phyloP scores from a whole-genome alignment of 2,329 filamentous ascomycete genomes.

The Fusarium neocosmosporiellum region DNA sequence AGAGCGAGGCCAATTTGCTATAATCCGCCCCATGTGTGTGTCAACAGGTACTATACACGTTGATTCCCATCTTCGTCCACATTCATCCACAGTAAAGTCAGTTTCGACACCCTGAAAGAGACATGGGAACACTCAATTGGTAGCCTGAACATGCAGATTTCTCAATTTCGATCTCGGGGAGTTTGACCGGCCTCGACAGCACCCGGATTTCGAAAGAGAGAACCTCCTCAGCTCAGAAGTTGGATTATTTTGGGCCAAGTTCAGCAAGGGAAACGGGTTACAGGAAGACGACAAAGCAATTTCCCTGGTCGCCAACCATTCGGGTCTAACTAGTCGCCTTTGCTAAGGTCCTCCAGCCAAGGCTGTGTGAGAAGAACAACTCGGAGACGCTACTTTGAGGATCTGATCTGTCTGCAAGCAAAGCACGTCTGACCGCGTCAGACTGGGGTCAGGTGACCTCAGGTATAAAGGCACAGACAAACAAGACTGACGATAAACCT shows the following conservation, averaged over 20 bases:
- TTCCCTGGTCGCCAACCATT: not conserved
- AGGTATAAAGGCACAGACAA: not conserved
- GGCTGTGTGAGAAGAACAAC: not conserved
- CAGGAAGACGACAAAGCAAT: not conserved
- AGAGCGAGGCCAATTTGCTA: not conserved
- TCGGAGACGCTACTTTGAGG: not conserved
- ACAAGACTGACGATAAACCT: not conserved
- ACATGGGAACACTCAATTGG: not conserved
- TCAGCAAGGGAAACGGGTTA: not conserved
- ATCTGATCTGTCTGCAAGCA: not conserved
- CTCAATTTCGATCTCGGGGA: not conserved
- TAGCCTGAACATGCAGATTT: not conserved
- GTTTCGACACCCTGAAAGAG: not conserved
- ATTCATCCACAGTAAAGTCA: not conserved
- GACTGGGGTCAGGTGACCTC: not conserved
- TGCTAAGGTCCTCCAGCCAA: not conserved
- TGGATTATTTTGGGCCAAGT: not conserved
- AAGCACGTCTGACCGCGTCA: not conserved
- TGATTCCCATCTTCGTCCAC: not conserved
- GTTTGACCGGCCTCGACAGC: not conserved
- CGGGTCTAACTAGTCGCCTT: not conserved
- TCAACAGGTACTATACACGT: not conserved
- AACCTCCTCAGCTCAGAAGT: not conserved
- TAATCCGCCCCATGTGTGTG: not conserved
- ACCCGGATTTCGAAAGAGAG: not conserved